Evolutionary conservation across 2,329 filamentous ascomycete species (phyloP).

Genomic region (Talaromyces sp.): DNA sequence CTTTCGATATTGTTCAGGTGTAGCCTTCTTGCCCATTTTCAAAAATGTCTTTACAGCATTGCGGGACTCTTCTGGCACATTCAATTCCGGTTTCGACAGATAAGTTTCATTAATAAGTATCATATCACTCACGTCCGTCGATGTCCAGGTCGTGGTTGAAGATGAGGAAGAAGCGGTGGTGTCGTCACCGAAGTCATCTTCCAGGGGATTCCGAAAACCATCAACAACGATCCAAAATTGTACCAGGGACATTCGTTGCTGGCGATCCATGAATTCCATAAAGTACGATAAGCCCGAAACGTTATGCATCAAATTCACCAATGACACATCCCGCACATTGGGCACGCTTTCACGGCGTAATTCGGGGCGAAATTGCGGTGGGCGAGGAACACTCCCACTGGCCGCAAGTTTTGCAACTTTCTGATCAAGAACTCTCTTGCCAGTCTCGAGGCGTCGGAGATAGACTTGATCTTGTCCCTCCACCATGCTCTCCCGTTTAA

Average conservation of each 20-base stretch:
- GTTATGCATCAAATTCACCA: constrained; percentile 83
- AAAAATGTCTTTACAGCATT: constrained; percentile 71
- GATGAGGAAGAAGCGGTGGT: constrained; percentile 49
- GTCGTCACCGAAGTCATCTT: constrained; percentile 74
- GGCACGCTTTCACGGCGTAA: constrained; percentile 43
- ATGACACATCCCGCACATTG: constrained; percentile 64
- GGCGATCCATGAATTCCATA: constrained; percentile 99
- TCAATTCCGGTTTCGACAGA: constrained; percentile 72
- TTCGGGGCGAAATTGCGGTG: constrained; percentile 22
- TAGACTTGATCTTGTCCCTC: constrained; percentile 81
- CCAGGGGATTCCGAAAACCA: constrained; percentile 87
- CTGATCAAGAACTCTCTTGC: constrained; percentile 81
- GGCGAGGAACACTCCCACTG: constrained; percentile 47
- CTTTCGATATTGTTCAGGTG: constrained; percentile 72
- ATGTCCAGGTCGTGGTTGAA: constrained; percentile 59
- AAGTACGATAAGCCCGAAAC: constrained; percentile 92
- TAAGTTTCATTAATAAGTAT: constrained; percentile 90
- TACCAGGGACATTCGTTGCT: constrained; percentile 77
- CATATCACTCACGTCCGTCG: constrained; percentile 79
- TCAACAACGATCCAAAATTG: constrained; percentile 99
- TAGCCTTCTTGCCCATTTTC: constrained; percentile 67
- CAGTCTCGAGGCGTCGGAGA: constrained; percentile 82
- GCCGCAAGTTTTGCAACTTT: constrained; percentile 75
- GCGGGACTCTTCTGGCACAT: constrained; percentile 64
- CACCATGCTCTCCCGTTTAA: constrained; percentile 74